phyloP scores from a whole-genome alignment of 2,329 filamentous ascomycete genomes.

The Verticillium isaacii region DNA sequence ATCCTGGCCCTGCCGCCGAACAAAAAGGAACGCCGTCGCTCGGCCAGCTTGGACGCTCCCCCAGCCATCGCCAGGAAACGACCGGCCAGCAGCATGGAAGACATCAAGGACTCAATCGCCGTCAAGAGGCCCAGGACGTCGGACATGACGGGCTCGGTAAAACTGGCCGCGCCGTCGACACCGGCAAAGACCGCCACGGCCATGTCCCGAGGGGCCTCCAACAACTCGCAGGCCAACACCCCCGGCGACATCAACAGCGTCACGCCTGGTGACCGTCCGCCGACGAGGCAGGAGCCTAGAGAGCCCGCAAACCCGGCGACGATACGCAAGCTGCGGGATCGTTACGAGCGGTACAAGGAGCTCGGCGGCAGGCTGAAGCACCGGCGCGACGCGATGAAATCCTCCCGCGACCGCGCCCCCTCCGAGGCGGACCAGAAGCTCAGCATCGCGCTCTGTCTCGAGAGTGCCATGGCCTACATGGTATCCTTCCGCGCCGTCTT shows the following conservation, averaged over 20 bases:
- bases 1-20: constrained; percentile 38
- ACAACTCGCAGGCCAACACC: constrained; percentile 46
- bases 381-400: constrained; percentile 38
- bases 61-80: constrained; percentile 42
- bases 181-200: constrained; percentile 43
- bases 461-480: constrained; percentile 49
- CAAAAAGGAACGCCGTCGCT: constrained; percentile 31
- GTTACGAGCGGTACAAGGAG: constrained; percentile 28
- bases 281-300: constrained; percentile 16
- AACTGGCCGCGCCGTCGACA: constrained; percentile 39
- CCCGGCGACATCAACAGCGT: constrained; percentile 39
- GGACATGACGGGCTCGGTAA: constrained; percentile 29
- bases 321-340: constrained; percentile 25
- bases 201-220: constrained; percentile 51
- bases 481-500: constrained; percentile 46
- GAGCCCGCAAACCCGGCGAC: constrained; percentile 20
- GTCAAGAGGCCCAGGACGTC: constrained; percentile 38
- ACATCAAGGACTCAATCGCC: constrained; percentile 28
- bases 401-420: constrained; percentile 6
- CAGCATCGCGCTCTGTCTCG: constrained; percentile 38
- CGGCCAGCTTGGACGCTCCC: constrained; percentile 34
- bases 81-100: constrained; percentile 32
- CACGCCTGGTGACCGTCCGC: constrained; percentile 32
- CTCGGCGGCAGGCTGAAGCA: constrained; percentile 51
- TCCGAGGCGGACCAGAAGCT: constrained; percentile 31